These are phyloP conservation scores for Aspergillus aculeatus DNA, from an alignment of 2,329 filamentous ascomycete genomes.

Conservation along the genomic window DNA sequence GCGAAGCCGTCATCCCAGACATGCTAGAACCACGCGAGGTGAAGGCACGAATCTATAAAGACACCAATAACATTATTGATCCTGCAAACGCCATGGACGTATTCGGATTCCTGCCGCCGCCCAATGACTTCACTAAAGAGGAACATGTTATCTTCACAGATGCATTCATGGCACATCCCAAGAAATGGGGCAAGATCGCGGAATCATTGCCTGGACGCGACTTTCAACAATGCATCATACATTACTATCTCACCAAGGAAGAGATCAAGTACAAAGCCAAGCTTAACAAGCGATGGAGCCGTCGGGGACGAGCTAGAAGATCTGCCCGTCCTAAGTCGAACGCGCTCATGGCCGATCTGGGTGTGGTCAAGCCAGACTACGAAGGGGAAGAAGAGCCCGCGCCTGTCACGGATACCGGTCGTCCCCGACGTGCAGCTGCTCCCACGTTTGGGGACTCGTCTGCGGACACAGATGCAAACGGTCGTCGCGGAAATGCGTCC, in stretches of 20 bases:
- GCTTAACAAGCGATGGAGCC: conserved; percentile 47
- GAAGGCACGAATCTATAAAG: conserved; percentile 44
- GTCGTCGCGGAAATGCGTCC: conserved; percentile 33
- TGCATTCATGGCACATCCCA: conserved; percentile 49
- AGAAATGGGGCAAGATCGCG: conserved; percentile 54
- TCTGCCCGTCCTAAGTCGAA: conserved; percentile 47
- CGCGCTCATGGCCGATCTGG: conserved; percentile 49
- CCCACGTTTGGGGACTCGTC: conserved; percentile 48
- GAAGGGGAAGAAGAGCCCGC: conserved; percentile 46
- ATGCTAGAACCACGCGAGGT: conserved; percentile 46
- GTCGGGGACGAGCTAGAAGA: conserved; percentile 40
- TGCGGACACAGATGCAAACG: conserved; percentile 33
- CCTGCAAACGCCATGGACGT: conserved; percentile 41
- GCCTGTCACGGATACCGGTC: conserved; percentile 51
- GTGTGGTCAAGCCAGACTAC: conserved; percentile 42
- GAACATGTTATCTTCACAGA: conserved; percentile 49
- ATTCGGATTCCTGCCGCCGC: conserved; percentile 46
- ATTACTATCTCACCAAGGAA: conserved; percentile 53
- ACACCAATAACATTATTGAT: conserved; percentile 47
- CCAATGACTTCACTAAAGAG: conserved; percentile 49
- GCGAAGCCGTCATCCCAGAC: conserved; percentile 49
- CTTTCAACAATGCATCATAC: conserved; percentile 51
- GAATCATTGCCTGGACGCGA: conserved; percentile 46
- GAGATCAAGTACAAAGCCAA: conserved; percentile 52
- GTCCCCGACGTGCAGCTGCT: conserved; percentile 50